Base-by-base conservation (phyloP, 1,284 basidiomycete genomes). In the Trichosporon coremiiforme region DNA sequence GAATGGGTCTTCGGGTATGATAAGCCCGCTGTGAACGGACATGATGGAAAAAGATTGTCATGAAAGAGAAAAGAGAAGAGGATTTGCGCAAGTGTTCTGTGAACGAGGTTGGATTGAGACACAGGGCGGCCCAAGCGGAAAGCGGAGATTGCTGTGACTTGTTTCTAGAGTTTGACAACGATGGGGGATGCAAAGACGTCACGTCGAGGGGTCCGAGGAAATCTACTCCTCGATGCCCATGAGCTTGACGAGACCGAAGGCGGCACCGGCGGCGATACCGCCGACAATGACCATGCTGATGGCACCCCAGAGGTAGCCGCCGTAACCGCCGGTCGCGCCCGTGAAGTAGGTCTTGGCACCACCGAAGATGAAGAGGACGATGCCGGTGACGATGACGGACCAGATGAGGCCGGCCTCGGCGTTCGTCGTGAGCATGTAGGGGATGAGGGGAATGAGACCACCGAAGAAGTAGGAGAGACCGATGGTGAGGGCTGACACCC, bases 401-500 rank as follows among this genome's bases (percentile, higher is more conserved):
- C 77, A 74, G 68, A 81, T 73, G 60, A 87, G 80, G 29, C 84
- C 85, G 31, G 72, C 68, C n/a, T 79, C 72, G 47, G 85, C 85
- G 15, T 79, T 73, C 13, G 86, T 78, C 76, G 93, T 88, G 85
- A 93, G 92, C 85, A 98, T 95, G 85, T 98, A 98, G 6, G 95
- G 95, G 6, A 94, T 75, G 57, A 96, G 87, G 1, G 94, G 94
- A 77, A 96, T 91, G 68, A 94, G 86, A 47, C 94, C 94, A 68
- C 94, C 94, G 69, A 85, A 71, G 66, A 84, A 84, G 78, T 85
- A 95, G 62, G 77, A 95, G 86, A 86, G 92, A 91, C 95, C 95
- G 79, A 98, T 97, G 0, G 95, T 98, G 75, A 96, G 87, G 0
- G 95, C 95, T 1, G 93, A 95, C 63, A 90, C 87, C 84, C 94